Evolutionary conservation across 1,284 basidiomycete genomes (phyloP).

Genomic region (Leccinum huronense): DNA sequence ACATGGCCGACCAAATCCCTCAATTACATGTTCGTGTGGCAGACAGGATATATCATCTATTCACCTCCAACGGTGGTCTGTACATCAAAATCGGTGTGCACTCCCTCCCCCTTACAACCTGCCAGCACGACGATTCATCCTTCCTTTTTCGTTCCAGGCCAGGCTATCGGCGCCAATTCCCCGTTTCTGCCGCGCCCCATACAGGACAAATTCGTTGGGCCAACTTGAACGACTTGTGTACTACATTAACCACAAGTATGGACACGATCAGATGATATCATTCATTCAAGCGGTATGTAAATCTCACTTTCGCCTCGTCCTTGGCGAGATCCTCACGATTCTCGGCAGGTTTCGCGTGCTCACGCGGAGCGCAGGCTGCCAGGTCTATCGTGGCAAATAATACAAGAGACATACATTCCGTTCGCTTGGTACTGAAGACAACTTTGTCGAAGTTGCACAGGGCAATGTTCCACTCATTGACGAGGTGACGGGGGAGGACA

Average conservation of each 20-base stretch:
- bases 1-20: no score
- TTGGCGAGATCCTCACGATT: background rate
- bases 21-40: no score
- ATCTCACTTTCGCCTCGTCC: background rate
- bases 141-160: no score
- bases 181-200: no score
- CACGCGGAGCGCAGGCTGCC: slow-evolving; percentile 36
- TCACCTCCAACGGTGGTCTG: no score
- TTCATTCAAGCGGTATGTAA: slow-evolving; percentile 57
- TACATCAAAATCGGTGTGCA: no score
- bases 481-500: slow-evolving; percentile 20
- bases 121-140: no score
- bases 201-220: no score
- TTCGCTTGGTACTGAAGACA: slow-evolving; percentile 30
- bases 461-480: slow-evolving; percentile 31
- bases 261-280: slow-evolving; percentile 57
- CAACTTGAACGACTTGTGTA: slow-evolving; percentile 51
- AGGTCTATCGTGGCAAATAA: slow-evolving; percentile 45
- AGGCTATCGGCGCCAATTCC: no score
- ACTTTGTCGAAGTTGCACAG: slow-evolving; percentile 45
- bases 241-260: slow-evolving; percentile 64
- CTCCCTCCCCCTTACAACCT: no score
- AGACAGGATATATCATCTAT: no score
- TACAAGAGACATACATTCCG: slow-evolving; percentile 43
- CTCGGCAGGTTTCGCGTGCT: slow-evolving; percentile 38